phyloP scores from a whole-genome alignment of 2,329 filamentous ascomycete species.

The Parastagonospora avenae region DNA sequence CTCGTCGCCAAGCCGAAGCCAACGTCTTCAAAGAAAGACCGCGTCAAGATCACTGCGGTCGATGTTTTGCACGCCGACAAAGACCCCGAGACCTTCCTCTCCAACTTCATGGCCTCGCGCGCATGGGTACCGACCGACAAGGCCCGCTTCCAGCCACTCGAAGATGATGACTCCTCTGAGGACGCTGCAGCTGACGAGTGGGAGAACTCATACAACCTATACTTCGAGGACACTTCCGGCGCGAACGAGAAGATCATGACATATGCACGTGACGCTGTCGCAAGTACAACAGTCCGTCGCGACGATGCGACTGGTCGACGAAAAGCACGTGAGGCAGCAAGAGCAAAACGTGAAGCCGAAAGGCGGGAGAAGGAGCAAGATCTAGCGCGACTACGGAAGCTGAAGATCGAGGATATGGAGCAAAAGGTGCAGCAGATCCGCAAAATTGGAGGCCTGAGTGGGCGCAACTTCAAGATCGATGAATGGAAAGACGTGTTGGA shows the following conservation, averaged over 20 bases:
- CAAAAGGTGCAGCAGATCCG: conserved; percentile 86
- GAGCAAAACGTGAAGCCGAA: conserved; percentile 76
- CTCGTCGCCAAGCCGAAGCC: conserved; percentile 71
- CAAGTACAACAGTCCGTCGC: conserved; percentile 80
- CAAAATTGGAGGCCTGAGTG: conserved; percentile 79
- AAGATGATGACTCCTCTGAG: conserved; percentile 86
- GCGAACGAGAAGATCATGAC: conserved; percentile 87
- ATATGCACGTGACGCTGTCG: conserved; percentile 85
- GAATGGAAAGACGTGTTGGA: conserved; percentile 87
- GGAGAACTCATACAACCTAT: conserved; percentile 92
- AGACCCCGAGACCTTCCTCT: conserved; percentile 90
- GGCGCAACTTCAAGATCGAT: conserved; percentile 70
- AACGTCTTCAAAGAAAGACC: conserved; percentile 30
- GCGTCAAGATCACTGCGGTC: conserved; percentile 50
- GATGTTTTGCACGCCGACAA: conserved; percentile 78
- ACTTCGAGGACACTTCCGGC: conserved; percentile 89
- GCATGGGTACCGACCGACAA: conserved; percentile 80
- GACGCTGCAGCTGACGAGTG: conserved; percentile 80
- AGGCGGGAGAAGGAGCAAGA: conserved; percentile 78
- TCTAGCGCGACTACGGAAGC: conserved; percentile 78
- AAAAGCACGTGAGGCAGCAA: conserved; percentile 77
- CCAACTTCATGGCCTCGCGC: conserved; percentile 89
- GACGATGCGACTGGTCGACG: conserved; percentile 80
- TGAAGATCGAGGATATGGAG: conserved; percentile 91
- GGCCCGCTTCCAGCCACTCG: conserved; percentile 77